Evolutionary conservation across 2,329 filamentous ascomycete species (phyloP), one percentile per base, ranked within the genome.

Genomic region (Colletotrichum shisoi): DNA sequence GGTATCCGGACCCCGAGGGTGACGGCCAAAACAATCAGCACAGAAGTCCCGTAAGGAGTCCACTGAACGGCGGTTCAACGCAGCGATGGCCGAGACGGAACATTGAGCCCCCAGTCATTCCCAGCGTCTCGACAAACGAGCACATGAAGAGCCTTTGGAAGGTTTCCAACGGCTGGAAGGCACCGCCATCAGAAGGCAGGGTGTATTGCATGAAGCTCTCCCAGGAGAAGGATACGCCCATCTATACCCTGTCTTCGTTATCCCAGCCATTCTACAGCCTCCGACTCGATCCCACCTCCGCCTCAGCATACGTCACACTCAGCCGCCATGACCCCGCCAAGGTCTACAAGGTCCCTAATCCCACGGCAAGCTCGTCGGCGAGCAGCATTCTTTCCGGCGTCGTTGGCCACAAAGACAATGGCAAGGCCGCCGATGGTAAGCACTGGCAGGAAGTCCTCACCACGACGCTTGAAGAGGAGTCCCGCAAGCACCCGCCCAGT

Each of bases 161-260:
- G 71, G 87, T 88, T 0, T 82, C 86, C 67, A 91, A 91, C 73
- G 90, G 89, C 13, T 91, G 87, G 87, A 83, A 86, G 72, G 89
- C 88, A 2, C 84, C 87, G 0, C 75, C 81, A 1, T 82, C 83
- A 3, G 86, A 89, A 73, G 87, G 86, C 5, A 80, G 84, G 24
- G 82, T 83, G 27, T 90, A 84, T 76, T 88, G 85, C 74, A 78
- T 90, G 73, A 84, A 82, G 70, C 76, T 89, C 75, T 79, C 81
- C 1, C 82, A 83, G 66, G 83, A 85, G 65, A 80, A 79, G 56
- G 86, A 89, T 71, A 84, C 88, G 4, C 89, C 89, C 0, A 82
- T 91, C 19, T 91, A 91, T 71, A 88, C 86, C 1, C 83, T 91
- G 15, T 87, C 87, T 2, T 90, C 89, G 0, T 72, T 79, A 0